Evolutionary conservation across 208 protist genomes (phyloP).

Genomic region (Herpetomonas tarakana): DNA sequence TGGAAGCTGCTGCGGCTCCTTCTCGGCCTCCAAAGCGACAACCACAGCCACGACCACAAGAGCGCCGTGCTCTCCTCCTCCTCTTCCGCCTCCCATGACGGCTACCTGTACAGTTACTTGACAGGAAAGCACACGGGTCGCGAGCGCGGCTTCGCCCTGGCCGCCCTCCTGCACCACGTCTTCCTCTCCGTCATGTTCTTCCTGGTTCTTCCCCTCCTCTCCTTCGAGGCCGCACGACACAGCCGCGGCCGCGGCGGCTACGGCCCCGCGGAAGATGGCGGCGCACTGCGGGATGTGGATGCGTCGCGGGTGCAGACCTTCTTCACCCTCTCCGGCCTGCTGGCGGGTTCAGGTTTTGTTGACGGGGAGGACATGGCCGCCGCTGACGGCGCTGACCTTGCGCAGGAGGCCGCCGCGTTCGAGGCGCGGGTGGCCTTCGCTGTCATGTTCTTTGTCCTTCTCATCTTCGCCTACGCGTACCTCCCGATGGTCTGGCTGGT

Average conservation of each 20-base stretch:
- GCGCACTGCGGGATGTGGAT: not conserved
- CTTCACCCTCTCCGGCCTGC: conserved; percentile 1
- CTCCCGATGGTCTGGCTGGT: conserved; percentile 25
- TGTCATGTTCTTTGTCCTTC: conserved; percentile 31
- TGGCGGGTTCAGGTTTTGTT: not conserved
- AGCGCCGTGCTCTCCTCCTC: too few relatives aligned
- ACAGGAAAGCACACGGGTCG: not conserved
- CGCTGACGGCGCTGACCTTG: conserved; percentile 4
- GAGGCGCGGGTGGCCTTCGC: conserved; percentile 34
- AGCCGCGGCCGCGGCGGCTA: not conserved
- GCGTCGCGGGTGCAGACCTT: not conserved
- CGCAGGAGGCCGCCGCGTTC: conserved; percentile 12
- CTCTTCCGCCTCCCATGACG: too few relatives aligned
- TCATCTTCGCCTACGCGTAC: conserved; percentile 33
- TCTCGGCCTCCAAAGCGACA: not conserved
- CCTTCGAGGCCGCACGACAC: conserved; percentile 3
- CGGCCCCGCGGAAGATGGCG: conserved; percentile 2
- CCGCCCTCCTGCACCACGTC: conserved; percentile 22
- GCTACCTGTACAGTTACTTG: not conserved
- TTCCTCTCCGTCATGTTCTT: conserved; percentile 32
- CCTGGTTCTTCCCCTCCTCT: conserved; percentile 25
- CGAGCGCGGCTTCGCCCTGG: conserved; percentile 2
- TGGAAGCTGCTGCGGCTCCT: conserved; percentile 21
- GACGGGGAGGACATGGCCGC: not conserved
- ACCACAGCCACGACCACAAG: not conserved